A percentile compares a stretch with the other conserved stretches of the same genome.
phyloP scores from a whole-genome alignment of 2,329 filamentous ascomycete species.

The Eutypella sp. region DNA sequence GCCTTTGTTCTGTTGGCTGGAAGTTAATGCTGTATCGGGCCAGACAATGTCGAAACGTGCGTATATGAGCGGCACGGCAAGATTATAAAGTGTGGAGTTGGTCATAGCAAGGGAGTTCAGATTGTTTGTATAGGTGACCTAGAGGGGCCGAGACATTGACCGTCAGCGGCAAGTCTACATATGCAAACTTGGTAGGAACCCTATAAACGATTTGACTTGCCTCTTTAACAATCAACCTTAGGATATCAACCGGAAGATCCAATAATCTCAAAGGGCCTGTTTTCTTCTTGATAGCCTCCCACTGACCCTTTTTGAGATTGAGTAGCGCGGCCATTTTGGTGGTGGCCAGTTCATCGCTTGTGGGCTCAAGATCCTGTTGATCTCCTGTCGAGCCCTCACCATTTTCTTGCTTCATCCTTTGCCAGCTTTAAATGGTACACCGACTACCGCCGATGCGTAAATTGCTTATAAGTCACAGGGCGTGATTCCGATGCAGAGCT shows the following conservation, averaged over 20 bases:
- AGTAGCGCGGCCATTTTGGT: slow-evolving; percentile 35
- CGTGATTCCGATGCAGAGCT: too few species aligned
- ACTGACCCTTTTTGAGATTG: slow-evolving; percentile 60
- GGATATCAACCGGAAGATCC: slow-evolving; percentile 71
- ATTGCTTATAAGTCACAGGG: too few species aligned
- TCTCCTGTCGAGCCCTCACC: slow-evolving; percentile 5
- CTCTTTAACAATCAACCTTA: slow-evolving; percentile 76
- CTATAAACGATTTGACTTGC: slow-evolving; percentile 35
- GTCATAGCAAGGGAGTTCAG: slow-evolving; percentile 72
- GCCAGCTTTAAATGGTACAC: too few species aligned
- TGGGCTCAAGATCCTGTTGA: not conserved
- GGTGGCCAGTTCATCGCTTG: slow-evolving; percentile 14
- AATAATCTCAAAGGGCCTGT: slow-evolving; percentile 60
- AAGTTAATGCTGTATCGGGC: slow-evolving; percentile 66
- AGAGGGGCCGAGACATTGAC: slow-evolving; percentile 6
- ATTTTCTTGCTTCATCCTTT: not conserved
- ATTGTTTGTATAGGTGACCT: slow-evolving; percentile 80
- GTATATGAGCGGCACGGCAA: slow-evolving; percentile 76
- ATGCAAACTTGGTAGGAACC: too few species aligned
- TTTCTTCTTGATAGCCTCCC: slow-evolving; percentile 57
- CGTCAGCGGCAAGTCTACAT: too few species aligned
- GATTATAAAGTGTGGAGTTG: slow-evolving; percentile 69
- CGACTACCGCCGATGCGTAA: too few species aligned
- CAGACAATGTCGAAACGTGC: slow-evolving; percentile 84
- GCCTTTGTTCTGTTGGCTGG: slow-evolving; percentile 60